Evolutionary conservation across 345 rosid genomes (phyloP).

Genomic region (Diplotaxis tenuifolia): DNA sequence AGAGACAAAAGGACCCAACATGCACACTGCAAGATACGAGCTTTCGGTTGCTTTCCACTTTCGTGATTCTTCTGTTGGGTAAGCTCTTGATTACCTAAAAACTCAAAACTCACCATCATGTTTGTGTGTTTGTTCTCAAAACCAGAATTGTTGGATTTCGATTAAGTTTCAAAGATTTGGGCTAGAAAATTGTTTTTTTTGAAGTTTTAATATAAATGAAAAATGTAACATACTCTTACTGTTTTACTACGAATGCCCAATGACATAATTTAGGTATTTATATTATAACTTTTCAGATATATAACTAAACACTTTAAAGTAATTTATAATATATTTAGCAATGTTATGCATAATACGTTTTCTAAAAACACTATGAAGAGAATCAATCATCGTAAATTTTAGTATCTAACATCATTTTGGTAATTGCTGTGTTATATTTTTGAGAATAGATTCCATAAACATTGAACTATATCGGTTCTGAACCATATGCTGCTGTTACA

Average conservation of each 20-base stretch:
- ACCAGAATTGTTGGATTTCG: not conserved
- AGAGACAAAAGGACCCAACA: conserved; percentile 41
- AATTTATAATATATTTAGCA: not conserved
- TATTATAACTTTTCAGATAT: not conserved
- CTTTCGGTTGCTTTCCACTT: conserved; percentile 42
- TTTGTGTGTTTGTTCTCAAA: not conserved
- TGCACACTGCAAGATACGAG: conserved; percentile 31
- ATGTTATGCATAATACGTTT: not conserved
- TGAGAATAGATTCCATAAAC: conserved; percentile 32
- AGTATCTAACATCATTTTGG: conserved; percentile 6
- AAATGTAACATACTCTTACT: not conserved
- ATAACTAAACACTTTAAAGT: not conserved
- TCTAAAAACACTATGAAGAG: not conserved
- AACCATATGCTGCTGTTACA: conserved; percentile 30
- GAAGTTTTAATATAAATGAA: not conserved
- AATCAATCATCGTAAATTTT: not conserved
- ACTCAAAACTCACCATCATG: not conserved
- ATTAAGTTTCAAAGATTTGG: not conserved
- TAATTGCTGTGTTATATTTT: conserved; percentile 3
- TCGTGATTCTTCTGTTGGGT: conserved; percentile 32
- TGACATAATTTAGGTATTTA: not conserved
- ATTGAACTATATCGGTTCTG: conserved; percentile 26
- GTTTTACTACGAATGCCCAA: not conserved
- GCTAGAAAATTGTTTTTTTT: not conserved
- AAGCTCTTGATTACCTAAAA: not conserved